phyloP scores from a whole-genome alignment of 495 filamentous ascomycete genomes.

The Copromyces sp. region DNA sequence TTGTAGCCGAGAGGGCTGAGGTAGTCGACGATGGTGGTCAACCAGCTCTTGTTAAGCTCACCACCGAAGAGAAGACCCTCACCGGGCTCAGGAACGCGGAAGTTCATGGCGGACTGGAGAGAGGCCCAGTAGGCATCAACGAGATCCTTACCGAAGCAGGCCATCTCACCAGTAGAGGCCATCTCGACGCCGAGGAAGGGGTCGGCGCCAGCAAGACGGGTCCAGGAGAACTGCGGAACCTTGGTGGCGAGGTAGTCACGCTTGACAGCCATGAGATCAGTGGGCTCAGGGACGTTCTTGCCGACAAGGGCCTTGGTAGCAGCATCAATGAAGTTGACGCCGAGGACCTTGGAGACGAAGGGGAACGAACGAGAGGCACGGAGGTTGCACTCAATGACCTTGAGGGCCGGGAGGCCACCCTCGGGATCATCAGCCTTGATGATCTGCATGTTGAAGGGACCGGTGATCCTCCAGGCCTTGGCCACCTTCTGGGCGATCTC shows the following conservation, averaged over 20 bases:
- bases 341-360: constrained; percentile 93
- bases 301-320: constrained; percentile 89
- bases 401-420: constrained; percentile 62
- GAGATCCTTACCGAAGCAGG: constrained; percentile 92
- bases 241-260: constrained; percentile 92
- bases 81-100: constrained; percentile 85
- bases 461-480: constrained; percentile 92
- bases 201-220: constrained; percentile 93
- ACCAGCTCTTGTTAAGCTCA: constrained; percentile 51
- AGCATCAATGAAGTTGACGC: constrained; percentile 94
- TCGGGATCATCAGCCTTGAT: constrained; percentile 77
- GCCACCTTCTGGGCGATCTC: constrained; percentile 93
- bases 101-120: constrained; percentile 97
- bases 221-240: constrained; percentile 98
- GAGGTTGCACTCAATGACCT: constrained; percentile 98
- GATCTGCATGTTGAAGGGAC: constrained; percentile 99
- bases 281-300: constrained; percentile 73
- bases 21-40: constrained; percentile 71
- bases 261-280: constrained; percentile 79
- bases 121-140: constrained; percentile 97
- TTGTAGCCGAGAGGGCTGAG: constrained; percentile 86
- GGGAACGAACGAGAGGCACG: constrained; percentile 97
- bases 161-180: constrained; percentile 93
- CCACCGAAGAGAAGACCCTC: constrained; percentile 93
- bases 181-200: constrained; percentile 98